Conservation (phyloP, 768 basidiomycete species). For the Leccinum rimulosum region DNA sequence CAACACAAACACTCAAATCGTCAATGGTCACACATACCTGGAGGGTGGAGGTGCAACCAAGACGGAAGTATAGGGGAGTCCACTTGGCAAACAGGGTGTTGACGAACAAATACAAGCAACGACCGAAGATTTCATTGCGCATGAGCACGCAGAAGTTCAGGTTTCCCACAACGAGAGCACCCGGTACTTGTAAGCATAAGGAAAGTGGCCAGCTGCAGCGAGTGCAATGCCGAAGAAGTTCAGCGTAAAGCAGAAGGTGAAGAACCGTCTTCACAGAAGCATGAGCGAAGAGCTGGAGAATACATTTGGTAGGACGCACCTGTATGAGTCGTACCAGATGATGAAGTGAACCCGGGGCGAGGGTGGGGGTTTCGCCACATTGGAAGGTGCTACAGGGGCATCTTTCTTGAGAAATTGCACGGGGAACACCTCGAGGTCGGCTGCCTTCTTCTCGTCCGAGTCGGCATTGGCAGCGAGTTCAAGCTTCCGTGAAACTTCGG, state of each 20-base stretch:
- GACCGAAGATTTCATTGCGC: slow-evolving; percentile 81
- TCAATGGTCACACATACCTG: slow-evolving; percentile 40
- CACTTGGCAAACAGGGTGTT: slow-evolving; percentile 83
- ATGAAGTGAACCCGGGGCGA: slow-evolving; percentile 50
- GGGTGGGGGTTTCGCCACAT: slow-evolving; percentile 35
- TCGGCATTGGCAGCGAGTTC: slow-evolving; percentile 25
- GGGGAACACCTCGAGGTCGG: slow-evolving; percentile 28
- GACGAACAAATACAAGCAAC: slow-evolving; percentile 66
- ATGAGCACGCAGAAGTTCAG: slow-evolving; percentile 69
- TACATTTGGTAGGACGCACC: slow-evolving; percentile 38
- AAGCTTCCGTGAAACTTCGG: slow-evolving; percentile 67
- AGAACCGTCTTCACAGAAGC: slow-evolving; percentile 59
- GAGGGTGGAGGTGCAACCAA: slow-evolving; percentile 70
- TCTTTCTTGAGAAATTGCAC: slow-evolving; percentile 44
- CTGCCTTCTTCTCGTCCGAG: slow-evolving; percentile 40
- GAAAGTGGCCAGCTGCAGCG: slow-evolving; percentile 62
- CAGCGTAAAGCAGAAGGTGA: slow-evolving; percentile 54
- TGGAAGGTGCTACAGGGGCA: slow-evolving; percentile 33
- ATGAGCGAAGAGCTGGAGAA: slow-evolving; percentile 2
- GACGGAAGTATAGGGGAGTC: slow-evolving; percentile 69
- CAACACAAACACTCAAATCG: not conserved
- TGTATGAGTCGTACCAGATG: slow-evolving; percentile 79
- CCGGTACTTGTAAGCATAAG: slow-evolving; percentile 63
- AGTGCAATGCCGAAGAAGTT: slow-evolving; percentile 61
- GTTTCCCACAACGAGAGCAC: slow-evolving; percentile 74